These are phyloP conservation scores for Pseudozyma sp. DNA, from an alignment of 1,284 basidiomycete species.

Conservation along the genomic window DNA sequence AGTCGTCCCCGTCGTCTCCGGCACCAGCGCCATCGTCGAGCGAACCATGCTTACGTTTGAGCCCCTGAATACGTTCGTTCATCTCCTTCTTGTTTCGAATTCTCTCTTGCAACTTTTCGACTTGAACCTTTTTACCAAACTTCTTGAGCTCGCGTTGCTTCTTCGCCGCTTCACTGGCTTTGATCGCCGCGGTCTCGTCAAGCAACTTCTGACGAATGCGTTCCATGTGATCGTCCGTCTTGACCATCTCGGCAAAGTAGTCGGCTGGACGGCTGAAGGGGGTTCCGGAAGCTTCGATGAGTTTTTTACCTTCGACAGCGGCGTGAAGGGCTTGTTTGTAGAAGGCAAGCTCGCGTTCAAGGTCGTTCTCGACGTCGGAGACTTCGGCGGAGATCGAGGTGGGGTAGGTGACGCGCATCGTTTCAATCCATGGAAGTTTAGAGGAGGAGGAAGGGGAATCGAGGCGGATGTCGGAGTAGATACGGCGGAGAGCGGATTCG, in stretches of 20 bases:
- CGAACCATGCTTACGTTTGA: conserved; percentile 75
- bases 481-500: conserved; percentile 54
- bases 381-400: conserved; percentile 72
- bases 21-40: conserved; percentile 32
- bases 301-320: conserved; percentile 79
- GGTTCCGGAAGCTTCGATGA: conserved; percentile 80
- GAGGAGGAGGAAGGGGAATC: conserved; percentile 43
- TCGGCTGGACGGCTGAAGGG: conserved; percentile 93
- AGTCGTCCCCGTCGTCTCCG: conserved; percentile 74
- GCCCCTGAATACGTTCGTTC: conserved; percentile 71
- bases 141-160: conserved; percentile 95
- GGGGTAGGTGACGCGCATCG: conserved; percentile 58
- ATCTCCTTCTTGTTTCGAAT: conserved; percentile 83
- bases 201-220: conserved; percentile 89
- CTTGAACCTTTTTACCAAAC: conserved; percentile 95
- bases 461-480: conserved; percentile 59
- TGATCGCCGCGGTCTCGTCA: conserved; percentile 88
- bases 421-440: conserved; percentile 66
- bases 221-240: conserved; percentile 97
- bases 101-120: conserved; percentile 84
- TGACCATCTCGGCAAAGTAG: conserved; percentile 99
- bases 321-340: conserved; percentile 94
- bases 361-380: conserved; percentile 79
- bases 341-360: conserved; percentile 94
- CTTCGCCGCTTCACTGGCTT: conserved; percentile 90